phyloP scores from a whole-genome alignment of 2,329 filamentous ascomycete species.

The Endothia cerciana region DNA sequence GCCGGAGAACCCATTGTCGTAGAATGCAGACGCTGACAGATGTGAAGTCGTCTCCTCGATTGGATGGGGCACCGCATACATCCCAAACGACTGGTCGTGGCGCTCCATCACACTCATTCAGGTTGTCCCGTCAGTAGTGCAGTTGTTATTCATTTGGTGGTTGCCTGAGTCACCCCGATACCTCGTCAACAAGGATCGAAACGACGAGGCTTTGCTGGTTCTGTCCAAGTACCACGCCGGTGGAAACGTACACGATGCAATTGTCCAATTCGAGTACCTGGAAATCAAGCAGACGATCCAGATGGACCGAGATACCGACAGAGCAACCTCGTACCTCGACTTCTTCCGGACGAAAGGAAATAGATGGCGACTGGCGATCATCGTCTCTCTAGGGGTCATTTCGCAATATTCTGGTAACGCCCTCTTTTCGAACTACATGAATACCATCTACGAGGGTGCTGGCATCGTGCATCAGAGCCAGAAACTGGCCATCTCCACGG shows the following conservation, averaged over 20 bases:
- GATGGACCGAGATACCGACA: conserved; percentile 53
- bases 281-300: conserved; percentile 66
- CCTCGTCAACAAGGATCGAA: conserved; percentile 40
- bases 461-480: conserved; percentile 58
- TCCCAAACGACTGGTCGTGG: conserved; percentile 68
- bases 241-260: conserved; percentile 56
- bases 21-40: conserved; percentile 22
- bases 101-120: conserved; percentile 68
- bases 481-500: conserved; percentile 51
- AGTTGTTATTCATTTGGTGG: conserved; percentile 29
- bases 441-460: conserved; percentile 60
- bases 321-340: conserved; percentile 57
- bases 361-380: conserved; percentile 60
- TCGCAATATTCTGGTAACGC: conserved; percentile 69
- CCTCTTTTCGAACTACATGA: conserved; percentile 66
- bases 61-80: conserved; percentile 64
- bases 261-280: conserved; percentile 64
- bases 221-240: conserved; percentile 68
- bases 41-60: conserved; percentile 58
- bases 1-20: background rate
- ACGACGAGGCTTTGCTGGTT: conserved; percentile 63
- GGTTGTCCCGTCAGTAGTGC: conserved; percentile 56
- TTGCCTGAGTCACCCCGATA: conserved; percentile 28
- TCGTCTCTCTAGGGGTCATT: conserved; percentile 64
- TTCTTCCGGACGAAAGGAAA: conserved; percentile 64